These are phyloP conservation scores for Amniculicola lignicola DNA, from an alignment of 495 filamentous ascomycete genomes.

Conservation along the genomic window DNA sequence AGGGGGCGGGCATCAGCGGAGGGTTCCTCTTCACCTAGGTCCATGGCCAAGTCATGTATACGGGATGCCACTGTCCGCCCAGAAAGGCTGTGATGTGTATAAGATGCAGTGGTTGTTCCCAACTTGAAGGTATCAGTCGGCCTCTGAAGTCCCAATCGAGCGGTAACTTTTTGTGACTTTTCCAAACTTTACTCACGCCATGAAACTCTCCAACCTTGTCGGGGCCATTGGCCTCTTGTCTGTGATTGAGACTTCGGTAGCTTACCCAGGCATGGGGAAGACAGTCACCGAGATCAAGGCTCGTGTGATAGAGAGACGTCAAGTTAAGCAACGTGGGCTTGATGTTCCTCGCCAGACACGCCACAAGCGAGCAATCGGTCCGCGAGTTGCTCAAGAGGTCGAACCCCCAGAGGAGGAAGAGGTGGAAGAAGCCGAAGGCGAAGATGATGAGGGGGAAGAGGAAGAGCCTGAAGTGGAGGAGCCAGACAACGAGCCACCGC, in stretches of 20 bases:
- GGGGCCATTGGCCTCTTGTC: constrained; percentile 1
- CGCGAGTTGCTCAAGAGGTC: too few relatives aligned
- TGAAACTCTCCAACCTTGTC: constrained; percentile 14
- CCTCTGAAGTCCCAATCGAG: constrained; percentile 4
- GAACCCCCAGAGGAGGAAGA: too few relatives aligned
- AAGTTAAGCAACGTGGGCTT: background rate
- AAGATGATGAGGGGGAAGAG: background rate
- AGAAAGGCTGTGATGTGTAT: background rate
- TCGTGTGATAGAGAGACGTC: background rate
- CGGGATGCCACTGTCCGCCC: background rate
- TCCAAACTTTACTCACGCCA: background rate
- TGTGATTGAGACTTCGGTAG: constrained; percentile 2
- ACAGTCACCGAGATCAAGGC: constrained; percentile 12
- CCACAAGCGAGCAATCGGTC: too few relatives aligned
- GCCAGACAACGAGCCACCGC: constrained; percentile 6
- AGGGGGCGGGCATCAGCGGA: background rate
- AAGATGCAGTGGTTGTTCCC: background rate
- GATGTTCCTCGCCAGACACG: too few relatives aligned
- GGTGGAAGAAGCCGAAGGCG: background rate
- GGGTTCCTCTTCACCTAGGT: background rate
- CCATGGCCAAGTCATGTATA: constrained; percentile 1
- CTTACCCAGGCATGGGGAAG: constrained; percentile 14
- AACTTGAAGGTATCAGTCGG: background rate
- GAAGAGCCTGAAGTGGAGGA: background rate
- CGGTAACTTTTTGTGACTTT: background rate